Evolutionary conservation across 352 stramenopile genomes (phyloP).

Genomic region (Phytopythium sindhum): DNA sequence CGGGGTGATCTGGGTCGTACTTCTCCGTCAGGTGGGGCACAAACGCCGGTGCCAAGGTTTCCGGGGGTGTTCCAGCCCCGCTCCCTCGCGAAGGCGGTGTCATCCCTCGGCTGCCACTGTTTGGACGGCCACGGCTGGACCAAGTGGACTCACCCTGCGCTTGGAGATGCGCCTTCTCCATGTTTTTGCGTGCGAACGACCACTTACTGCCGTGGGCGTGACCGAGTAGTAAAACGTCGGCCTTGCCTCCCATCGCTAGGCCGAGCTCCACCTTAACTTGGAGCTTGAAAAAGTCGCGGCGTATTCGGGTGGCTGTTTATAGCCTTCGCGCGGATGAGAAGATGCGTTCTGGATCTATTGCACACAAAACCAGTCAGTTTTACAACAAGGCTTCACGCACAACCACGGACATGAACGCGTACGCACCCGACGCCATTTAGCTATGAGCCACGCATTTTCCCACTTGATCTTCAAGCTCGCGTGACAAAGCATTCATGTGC

Average conservation of each 20-base stretch:
- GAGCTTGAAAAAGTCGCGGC: too few relatives aligned
- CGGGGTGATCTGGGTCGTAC: slow-evolving; percentile 67
- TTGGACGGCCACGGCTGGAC: slow-evolving; percentile 18
- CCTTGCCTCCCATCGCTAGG: not conserved
- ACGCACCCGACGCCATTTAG: not conserved
- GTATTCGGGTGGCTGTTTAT: not conserved
- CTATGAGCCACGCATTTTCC: not conserved
- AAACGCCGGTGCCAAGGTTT: slow-evolving; percentile 6
- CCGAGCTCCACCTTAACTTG: not conserved
- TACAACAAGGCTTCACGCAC: too few relatives aligned
- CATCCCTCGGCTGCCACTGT: slow-evolving; percentile 3
- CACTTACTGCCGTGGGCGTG: not conserved
- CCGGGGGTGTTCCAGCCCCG: not conserved
- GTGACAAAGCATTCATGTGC: slow-evolving; percentile 48
- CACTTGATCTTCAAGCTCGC: slow-evolving; percentile 36
- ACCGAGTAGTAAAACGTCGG: not conserved
- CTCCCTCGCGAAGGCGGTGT: slow-evolving; percentile 3
- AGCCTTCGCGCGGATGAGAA: not conserved
- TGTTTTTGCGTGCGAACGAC: slow-evolving; percentile 9
- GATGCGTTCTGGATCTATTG: not conserved
- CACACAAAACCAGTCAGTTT: not conserved
- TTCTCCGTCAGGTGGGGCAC: slow-evolving; percentile 58
- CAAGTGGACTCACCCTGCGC: slow-evolving; percentile 29
- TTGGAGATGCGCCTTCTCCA: slow-evolving; percentile 47
- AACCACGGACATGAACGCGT: too few relatives aligned